phyloP scores from a whole-genome alignment of 176 grass and related monocot species.

The Eleusine coracana region DNA sequence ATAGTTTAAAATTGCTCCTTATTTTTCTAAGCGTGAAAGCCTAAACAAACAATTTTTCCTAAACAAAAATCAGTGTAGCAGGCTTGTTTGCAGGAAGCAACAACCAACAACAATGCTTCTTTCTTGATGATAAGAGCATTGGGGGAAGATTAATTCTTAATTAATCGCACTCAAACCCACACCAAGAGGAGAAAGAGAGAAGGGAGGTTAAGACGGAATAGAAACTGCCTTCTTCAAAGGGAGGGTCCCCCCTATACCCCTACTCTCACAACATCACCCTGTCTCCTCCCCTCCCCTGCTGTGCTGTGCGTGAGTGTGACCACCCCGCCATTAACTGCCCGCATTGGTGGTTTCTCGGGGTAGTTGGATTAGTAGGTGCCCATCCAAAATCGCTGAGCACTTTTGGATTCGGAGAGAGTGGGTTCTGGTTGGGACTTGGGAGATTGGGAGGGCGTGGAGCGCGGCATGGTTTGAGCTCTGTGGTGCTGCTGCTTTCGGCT shows the following conservation, averaged over 20 bases:
- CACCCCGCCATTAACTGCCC: slow-evolving; percentile 44
- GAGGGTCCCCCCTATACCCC: background rate
- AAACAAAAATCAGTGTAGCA: no score
- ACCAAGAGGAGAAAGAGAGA: background rate
- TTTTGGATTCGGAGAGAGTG: background rate
- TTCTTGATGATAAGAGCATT: slow-evolving; percentile 10
- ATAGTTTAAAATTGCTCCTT: background rate
- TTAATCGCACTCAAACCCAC: slow-evolving; percentile 37
- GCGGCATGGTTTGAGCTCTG: slow-evolving; percentile 45
- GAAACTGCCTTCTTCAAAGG: slow-evolving; percentile 57
- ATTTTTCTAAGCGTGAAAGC: background rate
- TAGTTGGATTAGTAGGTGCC: slow-evolving; percentile 50
- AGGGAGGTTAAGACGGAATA: slow-evolving; percentile 52
- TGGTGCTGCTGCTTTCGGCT: slow-evolving; percentile 12
- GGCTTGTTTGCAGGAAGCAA: no score
- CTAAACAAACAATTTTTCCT: no score
- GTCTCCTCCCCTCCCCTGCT: background rate
- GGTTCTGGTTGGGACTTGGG: background rate
- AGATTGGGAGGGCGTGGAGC: slow-evolving; percentile 6
- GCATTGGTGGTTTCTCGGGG: slow-evolving; percentile 53
- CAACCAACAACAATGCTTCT: background rate
- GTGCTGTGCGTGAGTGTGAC: slow-evolving; percentile 11
- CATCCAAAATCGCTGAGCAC: slow-evolving; percentile 1
- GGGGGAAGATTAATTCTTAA: background rate
- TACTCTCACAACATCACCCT: slow-evolving; percentile 1